Evolutionary conservation across 352 stramenopile species (phyloP).

Genomic region (Sclerospora graminicola): DNA sequence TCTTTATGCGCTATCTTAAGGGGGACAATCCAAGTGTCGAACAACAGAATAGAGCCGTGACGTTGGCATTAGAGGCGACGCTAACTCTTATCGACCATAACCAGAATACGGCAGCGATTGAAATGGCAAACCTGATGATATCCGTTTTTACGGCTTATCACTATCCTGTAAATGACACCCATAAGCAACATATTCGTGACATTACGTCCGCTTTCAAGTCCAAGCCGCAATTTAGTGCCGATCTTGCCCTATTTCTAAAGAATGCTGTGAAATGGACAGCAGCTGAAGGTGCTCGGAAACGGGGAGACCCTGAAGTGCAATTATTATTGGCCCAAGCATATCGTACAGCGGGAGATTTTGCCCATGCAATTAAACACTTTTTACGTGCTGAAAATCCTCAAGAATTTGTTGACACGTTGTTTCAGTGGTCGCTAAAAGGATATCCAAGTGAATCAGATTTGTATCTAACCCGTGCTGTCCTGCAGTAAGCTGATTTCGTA

Average conservation of each 20-base stretch:
- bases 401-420: constrained; percentile 60
- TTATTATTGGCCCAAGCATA: constrained; percentile 53
- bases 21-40: constrained; percentile 38
- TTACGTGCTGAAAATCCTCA: constrained; percentile 60
- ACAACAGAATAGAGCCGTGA: constrained; percentile 52
- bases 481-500: constrained; percentile 52
- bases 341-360: constrained; percentile 38
- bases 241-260: constrained; percentile 63
- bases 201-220: constrained; percentile 48
- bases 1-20: constrained; percentile 82
- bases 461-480: constrained; percentile 59
- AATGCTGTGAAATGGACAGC: constrained; percentile 79
- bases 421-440: constrained; percentile 61
- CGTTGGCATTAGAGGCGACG: constrained; percentile 53
- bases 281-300: constrained; percentile 53
- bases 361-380: constrained; percentile 68
- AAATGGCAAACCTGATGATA: constrained; percentile 75
- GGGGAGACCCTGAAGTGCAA: constrained; percentile 68
- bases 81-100: constrained; percentile 60
- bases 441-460: constrained; percentile 78
- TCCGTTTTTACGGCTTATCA: constrained; percentile 65
- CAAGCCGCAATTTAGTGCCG: constrained; percentile 60
- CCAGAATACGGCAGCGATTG: constrained; percentile 63
- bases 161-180: constrained; percentile 51
- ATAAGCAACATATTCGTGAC: constrained; percentile 57